Percentiles rank a stretch among this genome's conserved stretches.
Conservation (phyloP, 192 early-diverging fungal genomes). For the Obelidium mucronatum region DNA sequence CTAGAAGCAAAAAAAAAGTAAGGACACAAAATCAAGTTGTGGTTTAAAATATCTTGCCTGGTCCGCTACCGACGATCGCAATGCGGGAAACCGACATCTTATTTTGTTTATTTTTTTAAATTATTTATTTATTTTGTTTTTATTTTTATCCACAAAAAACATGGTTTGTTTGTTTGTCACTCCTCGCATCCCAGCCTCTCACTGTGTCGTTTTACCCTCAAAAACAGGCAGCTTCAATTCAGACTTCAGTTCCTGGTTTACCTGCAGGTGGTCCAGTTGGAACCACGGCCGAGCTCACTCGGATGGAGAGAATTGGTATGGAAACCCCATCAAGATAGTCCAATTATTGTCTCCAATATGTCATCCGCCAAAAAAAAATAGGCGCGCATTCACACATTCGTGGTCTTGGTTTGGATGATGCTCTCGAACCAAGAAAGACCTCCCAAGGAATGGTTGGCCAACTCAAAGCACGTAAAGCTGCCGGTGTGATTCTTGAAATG, state of each 20-base stretch:
- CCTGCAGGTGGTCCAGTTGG: not conserved
- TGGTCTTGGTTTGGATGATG: slow-evolving; percentile 95
- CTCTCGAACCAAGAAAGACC: slow-evolving; percentile 82
- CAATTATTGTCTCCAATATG: not conserved
- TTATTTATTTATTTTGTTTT: not conserved
- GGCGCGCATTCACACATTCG: slow-evolving; percentile 98
- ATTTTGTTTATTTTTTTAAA: too few species aligned
- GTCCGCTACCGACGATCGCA: slow-evolving; percentile 44
- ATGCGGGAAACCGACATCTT: slow-evolving; percentile 17
- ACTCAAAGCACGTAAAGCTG: slow-evolving; percentile 91
- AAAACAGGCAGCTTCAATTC: not conserved
- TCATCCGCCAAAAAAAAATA: slow-evolving; percentile 43
- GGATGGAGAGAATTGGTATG: slow-evolving; percentile 87
- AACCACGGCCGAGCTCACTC: slow-evolving; percentile 64
- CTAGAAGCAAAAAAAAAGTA: slow-evolving; percentile 35
- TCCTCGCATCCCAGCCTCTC: not conserved
- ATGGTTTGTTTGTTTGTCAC: not conserved
- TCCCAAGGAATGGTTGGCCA: slow-evolving; percentile 99
- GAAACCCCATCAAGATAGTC: too few species aligned
- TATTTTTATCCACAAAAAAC: not conserved
- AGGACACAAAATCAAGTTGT: not conserved
- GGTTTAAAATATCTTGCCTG: slow-evolving; percentile 19
- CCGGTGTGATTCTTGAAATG: slow-evolving; percentile 95
- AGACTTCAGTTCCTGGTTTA: slow-evolving; percentile 21
- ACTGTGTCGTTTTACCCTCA: not conserved